Conservation (phyloP, 2,329 filamentous ascomycete species). For the Aureobasidium sp. region DNA sequence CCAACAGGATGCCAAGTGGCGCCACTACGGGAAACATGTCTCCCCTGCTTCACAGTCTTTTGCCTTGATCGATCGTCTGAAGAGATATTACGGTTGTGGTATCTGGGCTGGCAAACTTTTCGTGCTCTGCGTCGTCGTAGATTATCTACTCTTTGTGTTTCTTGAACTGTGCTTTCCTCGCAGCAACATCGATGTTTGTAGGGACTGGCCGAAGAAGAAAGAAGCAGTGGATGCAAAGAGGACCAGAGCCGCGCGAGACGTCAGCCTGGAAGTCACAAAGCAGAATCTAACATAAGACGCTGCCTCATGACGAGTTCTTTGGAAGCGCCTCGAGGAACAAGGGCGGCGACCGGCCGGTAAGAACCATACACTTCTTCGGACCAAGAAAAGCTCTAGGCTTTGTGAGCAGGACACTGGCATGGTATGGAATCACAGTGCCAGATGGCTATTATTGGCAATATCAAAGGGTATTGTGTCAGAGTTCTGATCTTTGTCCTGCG, state of each 20-base stretch:
- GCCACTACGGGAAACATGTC: constrained; percentile 59
- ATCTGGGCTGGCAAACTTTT: constrained; percentile 98
- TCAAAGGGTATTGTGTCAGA: neutral
- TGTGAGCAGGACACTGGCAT: neutral
- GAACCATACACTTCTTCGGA: neutral
- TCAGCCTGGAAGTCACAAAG: neutral
- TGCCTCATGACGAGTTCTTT: neutral
- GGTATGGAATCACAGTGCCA: neutral
- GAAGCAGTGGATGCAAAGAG: neutral
- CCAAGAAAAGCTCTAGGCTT: neutral
- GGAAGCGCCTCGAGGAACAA: neutral
- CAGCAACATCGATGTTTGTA: constrained; percentile 78
- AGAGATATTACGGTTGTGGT: constrained; percentile 94
- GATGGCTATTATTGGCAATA: neutral
- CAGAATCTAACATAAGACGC: neutral
- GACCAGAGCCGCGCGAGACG: neutral
- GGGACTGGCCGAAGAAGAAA: constrained; percentile 81
- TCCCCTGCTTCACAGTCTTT: constrained; percentile 57
- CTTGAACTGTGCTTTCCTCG: constrained; percentile 82
- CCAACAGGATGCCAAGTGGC: constrained; percentile 36
- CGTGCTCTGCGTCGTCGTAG: constrained; percentile 86
- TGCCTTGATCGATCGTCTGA: constrained; percentile 86
- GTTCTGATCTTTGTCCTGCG: neutral
- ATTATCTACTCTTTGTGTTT: constrained; percentile 84
- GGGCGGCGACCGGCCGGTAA: neutral